Evolutionary conservation across 2,329 filamentous ascomycete genomes (phyloP).

Genomic region (Aspergillus sp.): DNA sequence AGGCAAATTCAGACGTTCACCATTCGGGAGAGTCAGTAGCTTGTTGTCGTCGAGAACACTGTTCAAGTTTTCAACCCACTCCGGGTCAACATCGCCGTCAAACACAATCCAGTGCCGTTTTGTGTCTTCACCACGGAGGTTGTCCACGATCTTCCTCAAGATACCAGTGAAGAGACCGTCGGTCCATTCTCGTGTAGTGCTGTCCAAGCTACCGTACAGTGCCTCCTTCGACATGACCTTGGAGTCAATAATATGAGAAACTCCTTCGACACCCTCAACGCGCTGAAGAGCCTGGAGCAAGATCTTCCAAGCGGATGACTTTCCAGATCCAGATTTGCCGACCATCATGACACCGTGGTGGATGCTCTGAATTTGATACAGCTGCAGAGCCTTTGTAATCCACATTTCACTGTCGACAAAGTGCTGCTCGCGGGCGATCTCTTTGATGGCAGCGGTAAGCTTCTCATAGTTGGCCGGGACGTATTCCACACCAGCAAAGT

Average conservation of each 20-base stretch:
- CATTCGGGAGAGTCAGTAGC: constrained; percentile 92
- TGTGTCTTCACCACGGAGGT: constrained; percentile 91
- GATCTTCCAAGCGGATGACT: constrained; percentile 92
- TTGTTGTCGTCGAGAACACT: constrained; percentile 99
- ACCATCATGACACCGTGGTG: constrained; percentile 99
- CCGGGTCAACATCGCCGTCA: constrained; percentile 97
- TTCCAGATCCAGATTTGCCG: constrained; percentile 94
- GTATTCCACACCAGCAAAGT: constrained; percentile 93
- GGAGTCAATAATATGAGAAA: constrained; percentile 96
- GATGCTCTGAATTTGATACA: constrained; percentile 97
- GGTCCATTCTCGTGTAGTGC: constrained; percentile 97
- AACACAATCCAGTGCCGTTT: constrained; percentile 99
- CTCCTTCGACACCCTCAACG: constrained; percentile 88
- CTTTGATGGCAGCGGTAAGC: constrained; percentile 78
- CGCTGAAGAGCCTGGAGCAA: constrained; percentile 88
- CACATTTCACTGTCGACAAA: constrained; percentile 90
- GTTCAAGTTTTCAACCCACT: constrained; percentile 99
- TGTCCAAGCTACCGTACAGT: constrained; percentile 92
- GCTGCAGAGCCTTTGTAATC: constrained; percentile 96
- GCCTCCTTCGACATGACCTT: constrained; percentile 99
- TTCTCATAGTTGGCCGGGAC: constrained; percentile 83
- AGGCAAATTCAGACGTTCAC: constrained; percentile 93
- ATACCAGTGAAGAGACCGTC: constrained; percentile 98
- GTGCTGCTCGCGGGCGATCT: constrained; percentile 81
- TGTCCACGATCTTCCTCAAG: constrained; percentile 96